Evolutionary conservation across 495 filamentous ascomycete genomes (phyloP).

Genomic region (Neurospora sp.): DNA sequence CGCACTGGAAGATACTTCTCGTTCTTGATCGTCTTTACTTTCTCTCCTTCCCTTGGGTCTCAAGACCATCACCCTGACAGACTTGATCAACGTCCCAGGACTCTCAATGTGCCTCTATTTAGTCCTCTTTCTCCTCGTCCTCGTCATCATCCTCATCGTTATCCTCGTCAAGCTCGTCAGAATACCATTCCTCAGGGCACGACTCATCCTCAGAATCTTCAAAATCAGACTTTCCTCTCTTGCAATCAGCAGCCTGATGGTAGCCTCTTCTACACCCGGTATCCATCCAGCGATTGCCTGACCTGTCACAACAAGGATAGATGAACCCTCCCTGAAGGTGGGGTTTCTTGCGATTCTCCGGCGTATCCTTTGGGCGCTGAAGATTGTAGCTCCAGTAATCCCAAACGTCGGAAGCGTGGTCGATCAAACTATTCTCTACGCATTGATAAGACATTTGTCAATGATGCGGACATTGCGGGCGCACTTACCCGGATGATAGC

Average conservation of each 20-base stretch:
- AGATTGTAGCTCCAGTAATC: not conserved
- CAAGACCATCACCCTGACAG: not conserved
- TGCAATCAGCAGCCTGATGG: not conserved
- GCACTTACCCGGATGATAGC: not conserved
- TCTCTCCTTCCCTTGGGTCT: not conserved
- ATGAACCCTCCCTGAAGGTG: not conserved
- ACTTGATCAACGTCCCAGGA: not conserved
- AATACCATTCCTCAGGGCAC: not conserved
- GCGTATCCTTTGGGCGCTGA: not conserved
- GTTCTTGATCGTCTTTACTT: not conserved
- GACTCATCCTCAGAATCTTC: not conserved
- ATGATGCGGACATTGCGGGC: not conserved
- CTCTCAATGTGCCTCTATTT: not conserved
- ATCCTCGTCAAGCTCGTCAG: not conserved
- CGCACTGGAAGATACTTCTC: not conserved
- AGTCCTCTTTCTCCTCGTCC: slow-evolving; percentile 27
- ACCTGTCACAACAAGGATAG: not conserved
- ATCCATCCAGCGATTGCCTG: not conserved
- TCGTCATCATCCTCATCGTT: slow-evolving; percentile 12
- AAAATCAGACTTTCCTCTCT: not conserved
- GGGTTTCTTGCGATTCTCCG: not conserved
- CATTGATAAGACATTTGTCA: not conserved
- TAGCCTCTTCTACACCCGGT: not conserved
- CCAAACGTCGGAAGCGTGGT: not conserved
- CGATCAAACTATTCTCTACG: not conserved